Evolutionary conservation across 371 early-diverging fungal genomes (phyloP), one percentile per base, ranked within the genome.

Genomic region (Neoconidiobolus thromboides): DNA sequence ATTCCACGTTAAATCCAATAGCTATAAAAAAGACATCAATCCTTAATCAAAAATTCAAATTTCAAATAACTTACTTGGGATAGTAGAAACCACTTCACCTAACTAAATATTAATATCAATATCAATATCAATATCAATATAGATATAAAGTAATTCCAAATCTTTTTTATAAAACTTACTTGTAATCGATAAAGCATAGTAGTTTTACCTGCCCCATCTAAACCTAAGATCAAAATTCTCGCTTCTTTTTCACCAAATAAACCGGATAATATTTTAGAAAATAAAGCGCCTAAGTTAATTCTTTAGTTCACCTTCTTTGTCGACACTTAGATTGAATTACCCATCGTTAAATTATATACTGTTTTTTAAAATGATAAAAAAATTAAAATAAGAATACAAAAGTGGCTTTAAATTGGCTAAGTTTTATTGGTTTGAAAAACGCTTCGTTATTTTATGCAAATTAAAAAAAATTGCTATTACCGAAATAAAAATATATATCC

Each of bases 171-270:
- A 41, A 14, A 43, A 50, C 47, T 10, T 56, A 78, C 74, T 66
- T 82, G 79, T 61, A 82, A 61, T 61, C 78, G 79, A 69, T 89
- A 95, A 66, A 96, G 77, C 71, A 99, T 92, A 67, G 98, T 96
- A 12, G 98, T 99, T 73, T 99, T 99, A 66, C 99, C 99, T 14
- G 99, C 97, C 12, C 91, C 94, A 76, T 93, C 94, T 55, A 93
- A 79, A 50, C 96, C 99, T 15, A 98, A 84, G 70, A 98, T 94
- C 58, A 98, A 76, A 64, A 99, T 95, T 63, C 96, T 89, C 65
- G 94, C 86, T 68, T 98, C 96, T 73, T 83, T 89, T 67, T 85
- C 82, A 63, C 91, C 90, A 77, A 80, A 82, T 14, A 82, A 72
- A 48, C 76, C 62, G 57, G 77, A 73, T 55, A 91, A 76, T 60